Base-by-base conservation (phyloP, 192 early-diverging fungal genomes). In the Coemansia sp. region DNA sequence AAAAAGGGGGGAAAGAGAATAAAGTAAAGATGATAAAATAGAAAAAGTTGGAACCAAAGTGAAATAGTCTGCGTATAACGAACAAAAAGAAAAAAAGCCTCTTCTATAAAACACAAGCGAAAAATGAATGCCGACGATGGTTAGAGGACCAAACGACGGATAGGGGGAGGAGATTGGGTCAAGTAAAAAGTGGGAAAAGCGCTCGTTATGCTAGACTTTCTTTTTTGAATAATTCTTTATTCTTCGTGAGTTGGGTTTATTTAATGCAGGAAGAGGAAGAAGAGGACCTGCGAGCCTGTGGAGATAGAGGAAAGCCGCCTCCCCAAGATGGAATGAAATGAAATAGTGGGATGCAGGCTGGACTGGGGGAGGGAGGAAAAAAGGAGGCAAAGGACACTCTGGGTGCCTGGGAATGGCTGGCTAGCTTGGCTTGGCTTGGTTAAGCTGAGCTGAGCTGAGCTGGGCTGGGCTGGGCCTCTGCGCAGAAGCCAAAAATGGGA, bases 11-110 rank as follows among this genome's bases (percentile, higher is more conserved):
- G 48, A 2, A 42, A 46, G 57, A 43, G 48, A 32, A 45, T 37
- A 41, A 39, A 45, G 62, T 12, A 64, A 19, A 39, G 45, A 66
- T 6, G 54, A 26, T 41, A 62, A 61, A n/a, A 49, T 22, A 52
- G 16, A 41, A 58, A 48, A 45, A 41, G 49, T 39, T 21, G 41
- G 65, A 65, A 67, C 36, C 41, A 42, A 56, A 57, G 8, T 36
- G 19, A 52, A 21, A 54, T 32, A 54, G 43, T 26, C 41, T 22
- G 32, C 32, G 32, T 32, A 32, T 32, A 32, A 32, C 32, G 32
- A 32, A 32, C 32, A 32, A 32, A 59, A 59, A 54, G 26, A 11
- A 32, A 54, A 54, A 54, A 54, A 54, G 48, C 48, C 48, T 49
- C 48, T 49, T 48, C 47, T 48, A 19, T 26, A 26, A 26, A 19